Evolutionary conservation across 2,329 filamentous ascomycete species (phyloP), one percentile per base, ranked within the genome.

Genomic region (Fusarium sp.): DNA sequence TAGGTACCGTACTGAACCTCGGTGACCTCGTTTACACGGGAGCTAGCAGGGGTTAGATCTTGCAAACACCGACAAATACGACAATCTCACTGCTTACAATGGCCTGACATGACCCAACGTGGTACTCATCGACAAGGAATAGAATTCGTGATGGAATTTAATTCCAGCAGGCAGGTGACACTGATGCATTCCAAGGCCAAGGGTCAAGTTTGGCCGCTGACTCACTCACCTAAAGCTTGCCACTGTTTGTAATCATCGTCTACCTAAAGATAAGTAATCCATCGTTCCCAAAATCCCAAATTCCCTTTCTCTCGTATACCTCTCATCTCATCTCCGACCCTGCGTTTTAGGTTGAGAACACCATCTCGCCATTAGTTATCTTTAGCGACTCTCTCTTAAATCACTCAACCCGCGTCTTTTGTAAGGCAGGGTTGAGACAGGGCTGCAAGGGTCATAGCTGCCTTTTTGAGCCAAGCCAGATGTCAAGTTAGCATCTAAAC

Each of bases 11-110:
- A 20, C 20, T 20, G 20, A 10, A 30, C 30, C 36, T 63, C 42
- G 59, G 61, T 33, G 47, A 65, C 62, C 61, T 65, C 62, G 62
- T 65, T 53, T 60, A 60, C 44, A 65, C 42, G 61, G 55, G 47
- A 66, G 18, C 62, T 65, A 65, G 55, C 55, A 65, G 62, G 61
- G 61, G 47, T 10, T 11, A 9, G 38, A 60, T 55, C 62, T 55
- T 40, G 31, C 9, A 30, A 52, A 37, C 37, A 28, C 16, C 8
- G 31, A 33, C 53, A 42, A 23, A 60, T 68, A 65, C 57, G 53
- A 50, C 13, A 15, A 50, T 50, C 34, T 30, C 23, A 28, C 33
- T 50, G 23, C 47, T 45, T 28, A 62, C 45, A 38, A 38, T 51
- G 55, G 18, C 37, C 41, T 59, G 54, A 45, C 26, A 23, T 23